These are phyloP conservation scores for Penicillium decumbens DNA, from an alignment of 2,329 filamentous ascomycete species.

Conservation along the genomic window DNA sequence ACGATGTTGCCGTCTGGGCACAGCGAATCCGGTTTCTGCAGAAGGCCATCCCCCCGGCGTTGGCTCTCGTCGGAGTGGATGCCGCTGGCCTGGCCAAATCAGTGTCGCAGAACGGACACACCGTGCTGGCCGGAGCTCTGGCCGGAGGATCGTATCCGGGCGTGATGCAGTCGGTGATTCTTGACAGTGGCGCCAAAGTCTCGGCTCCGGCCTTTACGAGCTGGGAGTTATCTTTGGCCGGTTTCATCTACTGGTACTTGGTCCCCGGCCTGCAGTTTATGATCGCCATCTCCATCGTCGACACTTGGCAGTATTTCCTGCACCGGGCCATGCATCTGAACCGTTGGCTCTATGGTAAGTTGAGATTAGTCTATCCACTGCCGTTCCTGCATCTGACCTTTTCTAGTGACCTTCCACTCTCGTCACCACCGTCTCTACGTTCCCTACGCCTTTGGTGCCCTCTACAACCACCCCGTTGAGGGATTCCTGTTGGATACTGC, in stretches of 20 bases:
- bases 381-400: constrained; percentile 5
- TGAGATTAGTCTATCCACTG: not conserved
- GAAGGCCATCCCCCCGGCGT: constrained; percentile 66
- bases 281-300: constrained; percentile 69
- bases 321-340: constrained; percentile 97
- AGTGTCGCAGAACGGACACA: constrained; percentile 61
- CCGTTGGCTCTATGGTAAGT: constrained; percentile 90
- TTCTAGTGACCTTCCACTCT: constrained; percentile 79
- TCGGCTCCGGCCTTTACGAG: constrained; percentile 67
- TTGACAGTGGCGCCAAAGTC: constrained; percentile 46
- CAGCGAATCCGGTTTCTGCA: constrained; percentile 74
- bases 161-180: constrained; percentile 57
- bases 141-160: constrained; percentile 77
- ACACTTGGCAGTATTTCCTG: constrained; percentile 98
- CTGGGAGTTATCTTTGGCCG: constrained; percentile 75
- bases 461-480: constrained; percentile 95
- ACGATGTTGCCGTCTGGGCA: constrained; percentile 87
- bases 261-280: constrained; percentile 75
- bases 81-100: constrained; percentile 69
- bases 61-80: constrained; percentile 72
- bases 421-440: constrained; percentile 96
- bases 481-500: constrained; percentile 90
- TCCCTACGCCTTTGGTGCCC: constrained; percentile 90
- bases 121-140: constrained; percentile 68
- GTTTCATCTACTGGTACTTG: constrained; percentile 70